phyloP scores from a whole-genome alignment of 2,329 filamentous ascomycete species.

The Daldinia sp. region DNA sequence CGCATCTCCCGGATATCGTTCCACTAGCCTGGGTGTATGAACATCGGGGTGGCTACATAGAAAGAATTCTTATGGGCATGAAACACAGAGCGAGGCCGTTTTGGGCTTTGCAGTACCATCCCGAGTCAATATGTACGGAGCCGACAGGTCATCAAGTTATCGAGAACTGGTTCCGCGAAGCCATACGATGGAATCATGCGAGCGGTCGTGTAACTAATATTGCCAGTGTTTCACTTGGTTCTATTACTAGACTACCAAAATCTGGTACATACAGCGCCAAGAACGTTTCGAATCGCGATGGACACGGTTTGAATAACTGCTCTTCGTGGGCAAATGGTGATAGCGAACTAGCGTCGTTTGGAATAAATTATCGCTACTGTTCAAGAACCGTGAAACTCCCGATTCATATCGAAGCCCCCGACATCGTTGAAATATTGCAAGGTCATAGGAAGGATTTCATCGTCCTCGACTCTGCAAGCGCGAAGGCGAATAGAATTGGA shows the following conservation, averaged over 20 bases:
- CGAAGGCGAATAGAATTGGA: slow-evolving; percentile 52
- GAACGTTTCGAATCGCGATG: not conserved
- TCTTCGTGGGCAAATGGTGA: slow-evolving; percentile 37
- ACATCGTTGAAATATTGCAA: slow-evolving; percentile 62
- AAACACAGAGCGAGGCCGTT: slow-evolving; percentile 75
- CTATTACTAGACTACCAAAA: slow-evolving; percentile 22
- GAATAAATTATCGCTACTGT: slow-evolving; percentile 48
- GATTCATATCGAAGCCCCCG: slow-evolving; percentile 57
- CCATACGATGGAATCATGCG: slow-evolving; percentile 62
- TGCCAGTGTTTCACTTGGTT: not conserved
- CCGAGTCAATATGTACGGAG: slow-evolving; percentile 87
- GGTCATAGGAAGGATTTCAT: slow-evolving; percentile 56
- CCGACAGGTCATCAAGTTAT: slow-evolving; percentile 70
- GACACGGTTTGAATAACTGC: not conserved
- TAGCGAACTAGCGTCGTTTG: slow-evolving; percentile 44
- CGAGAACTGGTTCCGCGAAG: slow-evolving; percentile 77
- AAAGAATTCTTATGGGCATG: slow-evolving; percentile 78
- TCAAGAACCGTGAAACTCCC: slow-evolving; percentile 56
- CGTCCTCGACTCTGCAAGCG: slow-evolving; percentile 68
- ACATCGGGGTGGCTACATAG: slow-evolving; percentile 48
- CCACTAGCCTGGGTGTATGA: slow-evolving; percentile 71
- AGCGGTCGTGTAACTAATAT: slow-evolving; percentile 16
- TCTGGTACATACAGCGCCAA: not conserved
- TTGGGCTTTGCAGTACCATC: slow-evolving; percentile 91
- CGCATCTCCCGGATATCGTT: slow-evolving; percentile 53